A percentile compares a stretch with the other conserved stretches of the same genome.
These are phyloP conservation scores for Psilocybe sp. DNA, from an alignment of 768 basidiomycete genomes.

Conservation along the genomic window DNA sequence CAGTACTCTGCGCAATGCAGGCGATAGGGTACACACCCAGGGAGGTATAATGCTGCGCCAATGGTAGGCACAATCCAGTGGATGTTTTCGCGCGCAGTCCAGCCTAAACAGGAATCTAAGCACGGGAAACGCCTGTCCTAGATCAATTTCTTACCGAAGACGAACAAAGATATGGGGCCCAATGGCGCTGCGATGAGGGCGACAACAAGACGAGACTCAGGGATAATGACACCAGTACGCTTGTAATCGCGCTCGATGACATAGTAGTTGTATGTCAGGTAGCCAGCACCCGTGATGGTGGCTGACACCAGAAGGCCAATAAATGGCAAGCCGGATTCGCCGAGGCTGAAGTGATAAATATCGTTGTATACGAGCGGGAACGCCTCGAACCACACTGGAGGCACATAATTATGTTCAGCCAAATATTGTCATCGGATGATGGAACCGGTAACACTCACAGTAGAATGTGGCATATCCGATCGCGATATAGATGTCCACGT, in stretches of 20 bases:
- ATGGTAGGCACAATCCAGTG: slow-evolving; percentile 5
- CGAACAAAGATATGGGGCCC: background rate
- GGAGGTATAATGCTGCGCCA: slow-evolving; percentile 4
- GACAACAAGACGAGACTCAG: slow-evolving; percentile 1
- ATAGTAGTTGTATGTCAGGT: background rate
- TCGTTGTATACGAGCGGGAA: slow-evolving; percentile 3
- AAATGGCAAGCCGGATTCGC: background rate
- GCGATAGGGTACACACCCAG: background rate
- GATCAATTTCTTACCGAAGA: background rate
- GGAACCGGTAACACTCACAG: background rate
- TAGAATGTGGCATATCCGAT: slow-evolving; percentile 3
- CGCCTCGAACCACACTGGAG: slow-evolving; percentile 3
- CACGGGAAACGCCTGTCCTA: too few species aligned
- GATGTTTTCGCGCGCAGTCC: slow-evolving; percentile 1
- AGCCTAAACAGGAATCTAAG: background rate
- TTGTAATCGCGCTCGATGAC: background rate
- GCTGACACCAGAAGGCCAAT: background rate
- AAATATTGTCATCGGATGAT: background rate
- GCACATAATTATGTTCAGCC: background rate
- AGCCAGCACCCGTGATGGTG: background rate
- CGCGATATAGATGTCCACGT: background rate
- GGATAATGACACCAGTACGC: background rate
- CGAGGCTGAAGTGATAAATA: slow-evolving; percentile 2
- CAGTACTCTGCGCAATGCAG: too few species aligned
- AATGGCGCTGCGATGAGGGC: background rate